Conservation (phyloP, 768 basidiomycete genomes). For the Lentinula sp. region DNA sequence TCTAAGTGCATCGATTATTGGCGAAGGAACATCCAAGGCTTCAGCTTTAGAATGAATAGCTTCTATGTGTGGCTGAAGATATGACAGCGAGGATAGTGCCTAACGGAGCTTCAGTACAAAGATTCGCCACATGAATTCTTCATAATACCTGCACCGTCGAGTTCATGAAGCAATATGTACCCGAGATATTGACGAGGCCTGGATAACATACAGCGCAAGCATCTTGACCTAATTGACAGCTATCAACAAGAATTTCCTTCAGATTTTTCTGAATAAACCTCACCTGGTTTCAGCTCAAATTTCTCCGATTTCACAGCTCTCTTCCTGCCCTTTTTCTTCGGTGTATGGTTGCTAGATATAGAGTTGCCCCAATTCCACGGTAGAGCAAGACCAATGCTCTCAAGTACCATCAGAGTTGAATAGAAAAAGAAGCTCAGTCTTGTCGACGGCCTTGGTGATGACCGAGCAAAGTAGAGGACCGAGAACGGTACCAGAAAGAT, state of each 20-base stretch:
- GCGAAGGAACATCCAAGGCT: conserved; percentile 74
- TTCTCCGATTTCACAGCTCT: conserved; percentile 1
- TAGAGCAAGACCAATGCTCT: conserved; percentile 44
- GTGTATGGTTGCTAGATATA: conserved; percentile 5
- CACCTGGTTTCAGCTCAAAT: conserved; percentile 1
- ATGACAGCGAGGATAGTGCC: conserved; percentile 85
- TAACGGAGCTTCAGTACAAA: conserved; percentile 24
- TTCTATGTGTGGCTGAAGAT: conserved; percentile 77
- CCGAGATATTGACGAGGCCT: conserved; percentile 92
- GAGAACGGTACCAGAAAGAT: conserved; percentile 32
- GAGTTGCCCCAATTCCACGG: conserved; percentile 55
- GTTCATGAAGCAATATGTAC: conserved; percentile 97
- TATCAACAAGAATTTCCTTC: neutral
- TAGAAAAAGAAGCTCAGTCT: conserved; percentile 20
- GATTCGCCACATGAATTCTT: neutral
- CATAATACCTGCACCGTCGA: conserved; percentile 78
- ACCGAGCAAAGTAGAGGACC: conserved; percentile 15
- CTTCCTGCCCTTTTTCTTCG: conserved; percentile 9
- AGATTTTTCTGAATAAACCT: neutral
- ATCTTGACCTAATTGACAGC: neutral
- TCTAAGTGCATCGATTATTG: conserved; percentile 77
- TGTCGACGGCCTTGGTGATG: conserved; percentile 23
- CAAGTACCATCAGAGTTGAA: conserved; percentile 47
- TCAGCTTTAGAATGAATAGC: conserved; percentile 72
- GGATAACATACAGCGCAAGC: conserved; percentile 61